These are phyloP conservation scores for Dalbergia cultrata DNA, from an alignment of 306 rosid species.

Conservation along the genomic window DNA sequence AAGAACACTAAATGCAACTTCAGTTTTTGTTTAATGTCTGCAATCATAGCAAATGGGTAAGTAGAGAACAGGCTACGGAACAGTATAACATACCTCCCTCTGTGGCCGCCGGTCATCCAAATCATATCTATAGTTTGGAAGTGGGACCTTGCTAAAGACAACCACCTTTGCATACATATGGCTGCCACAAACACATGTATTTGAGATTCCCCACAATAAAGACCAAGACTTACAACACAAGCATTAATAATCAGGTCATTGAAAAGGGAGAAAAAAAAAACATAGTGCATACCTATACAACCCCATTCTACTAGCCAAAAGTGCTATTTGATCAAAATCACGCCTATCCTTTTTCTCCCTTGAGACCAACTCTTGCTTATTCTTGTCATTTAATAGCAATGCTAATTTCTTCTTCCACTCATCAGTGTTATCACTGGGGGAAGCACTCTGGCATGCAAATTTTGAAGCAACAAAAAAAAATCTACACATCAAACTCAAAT, in stretches of 20 bases:
- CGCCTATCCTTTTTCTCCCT: slow-evolving; percentile 89
- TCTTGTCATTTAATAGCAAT: slow-evolving; percentile 68
- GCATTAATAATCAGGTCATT: background rate
- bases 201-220: slow-evolving; percentile 39
- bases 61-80: slow-evolving; percentile 21
- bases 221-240: slow-evolving; percentile 22
- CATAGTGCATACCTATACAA: slow-evolving; percentile 66
- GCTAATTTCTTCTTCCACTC: slow-evolving; percentile 74
- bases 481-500: background rate
- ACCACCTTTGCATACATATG: slow-evolving; percentile 81
- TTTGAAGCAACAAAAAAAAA: slow-evolving; percentile 15
- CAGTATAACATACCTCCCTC: slow-evolving; percentile 76
- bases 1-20: background rate
- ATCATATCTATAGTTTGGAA: slow-evolving; percentile 96
- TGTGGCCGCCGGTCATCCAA: slow-evolving; percentile 91
- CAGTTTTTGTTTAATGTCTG: slow-evolving; percentile 13
- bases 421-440: slow-evolving; percentile 44
- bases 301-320: slow-evolving; percentile 83
- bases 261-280: slow-evolving; percentile 18
- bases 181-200: slow-evolving; percentile 64
- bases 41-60: slow-evolving; percentile 29
- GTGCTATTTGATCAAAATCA: slow-evolving; percentile 78
- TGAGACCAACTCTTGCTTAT: slow-evolving; percentile 76
- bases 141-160: slow-evolving; percentile 88
- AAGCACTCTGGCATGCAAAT: slow-evolving; percentile 61